These are phyloP conservation scores for Closterium sp. DNA, from an alignment of 139 green algal genomes.

Conservation along the genomic window DNA sequence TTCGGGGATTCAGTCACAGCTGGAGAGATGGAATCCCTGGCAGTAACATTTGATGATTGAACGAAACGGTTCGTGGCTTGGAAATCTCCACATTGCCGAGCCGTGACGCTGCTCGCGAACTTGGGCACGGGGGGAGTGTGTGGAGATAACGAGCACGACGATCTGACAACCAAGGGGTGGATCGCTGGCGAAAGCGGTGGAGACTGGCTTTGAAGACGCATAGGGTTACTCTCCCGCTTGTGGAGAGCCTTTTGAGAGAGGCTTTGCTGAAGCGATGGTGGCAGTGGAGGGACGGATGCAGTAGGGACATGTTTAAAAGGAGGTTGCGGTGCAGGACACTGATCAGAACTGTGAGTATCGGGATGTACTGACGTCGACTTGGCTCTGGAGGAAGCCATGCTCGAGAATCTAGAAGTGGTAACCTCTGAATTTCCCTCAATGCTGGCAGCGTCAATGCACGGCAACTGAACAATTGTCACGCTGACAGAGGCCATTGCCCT, in stretches of 20 bases:
- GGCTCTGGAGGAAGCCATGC: neutral
- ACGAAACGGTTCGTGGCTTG: neutral
- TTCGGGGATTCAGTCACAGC: neutral
- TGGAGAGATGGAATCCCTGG: neutral
- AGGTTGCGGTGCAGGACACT: neutral
- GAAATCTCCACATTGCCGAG: neutral
- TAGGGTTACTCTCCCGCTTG: neutral
- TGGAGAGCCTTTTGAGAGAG: neutral
- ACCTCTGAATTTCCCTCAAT: neutral
- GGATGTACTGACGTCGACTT: neutral
- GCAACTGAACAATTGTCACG: neutral
- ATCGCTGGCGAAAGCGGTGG: neutral
- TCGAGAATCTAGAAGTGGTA: neutral
- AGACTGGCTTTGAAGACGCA: neutral
- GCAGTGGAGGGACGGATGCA: neutral
- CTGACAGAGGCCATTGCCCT: neutral
- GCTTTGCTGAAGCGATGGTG: neutral
- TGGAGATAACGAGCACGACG: neutral
- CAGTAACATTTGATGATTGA: neutral
- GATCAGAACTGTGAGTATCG: neutral
- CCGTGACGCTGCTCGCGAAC: neutral
- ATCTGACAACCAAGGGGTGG: neutral
- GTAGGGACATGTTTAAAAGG: neutral
- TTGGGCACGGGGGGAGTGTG: neutral
- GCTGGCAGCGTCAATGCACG: neutral